Conservation (phyloP, 2,329 filamentous ascomycete genomes). For the Penicillium sp. region DNA sequence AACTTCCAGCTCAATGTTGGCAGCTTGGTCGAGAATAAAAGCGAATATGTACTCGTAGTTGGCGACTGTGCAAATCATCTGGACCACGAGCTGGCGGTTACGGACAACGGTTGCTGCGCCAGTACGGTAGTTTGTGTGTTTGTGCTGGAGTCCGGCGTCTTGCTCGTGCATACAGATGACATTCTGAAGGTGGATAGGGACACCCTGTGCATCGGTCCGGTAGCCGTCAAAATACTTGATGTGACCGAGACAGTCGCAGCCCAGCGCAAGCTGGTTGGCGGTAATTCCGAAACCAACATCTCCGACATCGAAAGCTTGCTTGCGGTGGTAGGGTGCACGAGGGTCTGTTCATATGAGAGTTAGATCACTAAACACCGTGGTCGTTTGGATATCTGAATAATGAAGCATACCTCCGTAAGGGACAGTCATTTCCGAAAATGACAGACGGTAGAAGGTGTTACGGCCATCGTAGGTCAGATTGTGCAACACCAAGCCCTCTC, state of each 20-base stretch:
- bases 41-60: constrained; percentile 78
- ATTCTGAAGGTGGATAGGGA: constrained; percentile 63
- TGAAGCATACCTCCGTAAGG: constrained; percentile 45
- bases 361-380: constrained; percentile 3
- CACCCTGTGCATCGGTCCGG: constrained; percentile 63
- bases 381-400: background rate
- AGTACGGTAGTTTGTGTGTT: constrained; percentile 74
- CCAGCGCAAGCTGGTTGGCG: constrained; percentile 71
- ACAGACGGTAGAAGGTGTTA: constrained; percentile 68
- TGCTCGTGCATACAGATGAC: constrained; percentile 73
- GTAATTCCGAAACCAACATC: constrained; percentile 70
- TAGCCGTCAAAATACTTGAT: constrained; percentile 70
- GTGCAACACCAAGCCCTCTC: constrained; percentile 71
- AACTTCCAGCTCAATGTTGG: constrained; percentile 69
- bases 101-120: constrained; percentile 66
- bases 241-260: constrained; percentile 72
- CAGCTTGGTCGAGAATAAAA: constrained; percentile 73
- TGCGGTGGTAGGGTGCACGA: constrained; percentile 70
- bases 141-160: constrained; percentile 71
- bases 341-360: constrained; percentile 52
- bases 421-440: constrained; percentile 69
- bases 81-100: constrained; percentile 69
- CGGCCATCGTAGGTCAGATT: constrained; percentile 67
- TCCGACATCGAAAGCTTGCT: constrained; percentile 72
- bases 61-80: constrained; percentile 71